Evolutionary conservation across 768 basidiomycete species (phyloP).

Genomic region (Lactarius pseudohatsudake): DNA sequence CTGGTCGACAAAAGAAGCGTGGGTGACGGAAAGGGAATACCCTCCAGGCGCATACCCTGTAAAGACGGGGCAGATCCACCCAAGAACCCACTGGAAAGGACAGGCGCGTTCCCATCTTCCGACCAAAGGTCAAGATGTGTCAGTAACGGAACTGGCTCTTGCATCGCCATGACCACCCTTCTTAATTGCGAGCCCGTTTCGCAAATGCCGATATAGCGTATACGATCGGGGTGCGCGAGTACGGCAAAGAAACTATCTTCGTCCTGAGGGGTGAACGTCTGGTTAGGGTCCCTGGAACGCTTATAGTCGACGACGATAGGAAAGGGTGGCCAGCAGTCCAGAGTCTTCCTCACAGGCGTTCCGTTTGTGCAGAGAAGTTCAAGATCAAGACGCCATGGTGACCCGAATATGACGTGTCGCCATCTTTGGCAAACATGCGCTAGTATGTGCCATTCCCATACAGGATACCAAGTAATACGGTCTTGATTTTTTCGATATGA

Average conservation of each 20-base stretch:
- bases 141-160: background rate
- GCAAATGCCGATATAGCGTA: background rate
- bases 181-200: background rate
- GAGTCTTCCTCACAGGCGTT: background rate
- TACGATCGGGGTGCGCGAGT: background rate
- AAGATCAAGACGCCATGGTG: conserved; percentile 5
- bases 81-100: background rate
- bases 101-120: background rate
- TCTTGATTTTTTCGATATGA: background rate
- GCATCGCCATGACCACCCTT: background rate
- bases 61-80: conserved; percentile 4
- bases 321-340: conserved; percentile 8
- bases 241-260: background rate
- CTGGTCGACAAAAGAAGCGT: conserved; percentile 2
- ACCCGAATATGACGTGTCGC: background rate
- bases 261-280: background rate
- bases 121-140: background rate
- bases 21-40: background rate
- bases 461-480: background rate
- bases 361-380: conserved; percentile 5
- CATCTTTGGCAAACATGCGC: conserved; percentile 3
- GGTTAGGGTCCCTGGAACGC: too few species aligned
- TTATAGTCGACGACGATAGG: background rate
- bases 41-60: background rate
- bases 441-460: background rate